Conservation (phyloP, 192 early-diverging fungal genomes). For the Linnemannia schmuckeri region DNA sequence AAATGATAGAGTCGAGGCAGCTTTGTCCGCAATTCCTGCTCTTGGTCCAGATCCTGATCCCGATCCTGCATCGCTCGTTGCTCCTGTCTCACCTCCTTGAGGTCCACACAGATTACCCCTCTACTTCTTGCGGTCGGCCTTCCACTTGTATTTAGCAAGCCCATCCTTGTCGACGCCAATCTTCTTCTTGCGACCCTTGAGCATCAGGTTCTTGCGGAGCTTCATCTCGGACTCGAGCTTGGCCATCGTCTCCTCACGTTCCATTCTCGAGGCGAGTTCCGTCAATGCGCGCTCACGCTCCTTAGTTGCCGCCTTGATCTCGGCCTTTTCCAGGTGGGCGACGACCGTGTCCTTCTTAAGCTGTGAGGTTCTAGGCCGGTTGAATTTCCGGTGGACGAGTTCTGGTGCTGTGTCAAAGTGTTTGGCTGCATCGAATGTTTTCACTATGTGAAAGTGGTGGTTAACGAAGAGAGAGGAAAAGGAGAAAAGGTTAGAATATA, state of each 20-base stretch:
- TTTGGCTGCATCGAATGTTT: conserved; percentile 81
- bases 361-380: conserved; percentile 76
- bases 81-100: background rate
- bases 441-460: conserved; percentile 52
- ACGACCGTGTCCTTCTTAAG: conserved; percentile 63
- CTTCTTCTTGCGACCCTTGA: conserved; percentile 86
- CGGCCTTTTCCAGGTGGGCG: conserved; percentile 52
- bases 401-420: conserved; percentile 89
- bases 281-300: conserved; percentile 64
- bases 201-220: conserved; percentile 82
- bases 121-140: conserved; percentile 88
- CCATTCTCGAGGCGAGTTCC: conserved; percentile 82
- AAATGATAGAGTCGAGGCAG: no score
- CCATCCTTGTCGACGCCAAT: conserved; percentile 87
- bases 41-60: background rate
- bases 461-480: conserved; percentile 5
- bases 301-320: conserved; percentile 63
- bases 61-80: background rate
- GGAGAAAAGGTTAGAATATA: background rate
- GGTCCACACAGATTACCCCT: background rate
- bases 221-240: conserved; percentile 82
- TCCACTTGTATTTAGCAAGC: conserved; percentile 94
- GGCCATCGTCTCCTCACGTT: conserved; percentile 82
- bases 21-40: no score
- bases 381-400: conserved; percentile 83